Base-by-base conservation (phyloP, 1,284 basidiomycete genomes). In the Leccinum subrobustum region DNA sequence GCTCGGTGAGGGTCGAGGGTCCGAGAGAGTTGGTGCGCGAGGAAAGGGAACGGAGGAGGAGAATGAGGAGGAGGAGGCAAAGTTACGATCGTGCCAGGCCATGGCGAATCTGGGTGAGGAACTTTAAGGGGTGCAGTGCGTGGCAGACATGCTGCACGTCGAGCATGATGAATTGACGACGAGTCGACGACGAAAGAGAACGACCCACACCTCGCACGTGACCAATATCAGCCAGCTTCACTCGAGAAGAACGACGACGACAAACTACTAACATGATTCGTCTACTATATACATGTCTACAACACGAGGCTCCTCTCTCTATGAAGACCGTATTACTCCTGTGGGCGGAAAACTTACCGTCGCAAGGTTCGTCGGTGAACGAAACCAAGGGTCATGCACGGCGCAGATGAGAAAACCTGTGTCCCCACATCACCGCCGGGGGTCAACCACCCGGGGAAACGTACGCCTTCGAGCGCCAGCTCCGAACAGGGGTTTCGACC, bases 111-210 rank as follows among this genome's bases (percentile, higher is more conserved):
- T 20, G 4, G 50, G 8, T 14, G 48, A 50, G 23, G 44, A 23
- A 20, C 20, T 60, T 62, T 60, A 70, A 57, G 70, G 67, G 70
- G 69, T 67, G 1, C 55, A 60, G 6, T 47, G 69, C 69, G 69
- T 73, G 72, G 72, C 29, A 60, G 68, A 74, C 70, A 71, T 73
- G 70, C 69, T 70, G 70, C 70, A 73, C 64, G 57, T 54, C 68
- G 18, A 60, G 25, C 57, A 57, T 48, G 44, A 64, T 48, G 29
- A 31, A 31, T 31, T 31, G 29, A 31, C 29, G 29, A 53, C 25
- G 61, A 31, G 29, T 31, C 29, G 29, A 31, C 29, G 29, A 50
- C 31, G 31, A 33, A 33, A 33, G 31, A 11, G 23, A 44, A 44
- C 9, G 25, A 52, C 58, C 52, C 60, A 42, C 33, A 71, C 61